Evolutionary conservation across 2,329 filamentous ascomycete genomes (phyloP), one percentile per base, ranked within the genome.

Genomic region (Fusarium chuoi): DNA sequence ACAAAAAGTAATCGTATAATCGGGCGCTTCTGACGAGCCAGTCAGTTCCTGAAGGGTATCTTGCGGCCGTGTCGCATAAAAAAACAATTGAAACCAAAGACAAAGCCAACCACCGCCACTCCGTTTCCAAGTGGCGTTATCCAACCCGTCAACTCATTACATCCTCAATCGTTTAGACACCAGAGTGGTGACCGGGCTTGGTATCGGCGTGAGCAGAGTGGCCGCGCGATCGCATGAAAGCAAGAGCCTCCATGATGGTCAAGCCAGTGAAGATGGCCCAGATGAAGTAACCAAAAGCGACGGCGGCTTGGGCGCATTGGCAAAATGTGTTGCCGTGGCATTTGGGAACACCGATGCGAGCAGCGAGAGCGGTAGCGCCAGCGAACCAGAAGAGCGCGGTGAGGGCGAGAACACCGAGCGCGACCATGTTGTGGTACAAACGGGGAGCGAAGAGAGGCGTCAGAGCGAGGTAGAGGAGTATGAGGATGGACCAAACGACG

Each of bases 361-460:
- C 91, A 1, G 92, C 94, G 17, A 95, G 83, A 1, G 94, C 94
- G 74, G 97, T 91, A 77, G 94, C 93, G 12, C 94, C 94, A 2
- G 92, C 91, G 79, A 98, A 96, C 95, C 95, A 98, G 85, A 97
- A 97, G 64, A 97, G 87, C 84, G 92, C 91, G 15, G 94, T 96
- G 30, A 96, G 75, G 52, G 85, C 86, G 78, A 97, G 93, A 38
- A 94, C 86, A 3, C 78, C 90, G 24, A 95, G 85, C 22, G 94
- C 89, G 49, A 87, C 89, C 57, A 90, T 89, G 59, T 87, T 88
- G 81, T 94, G 90, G 77, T 91, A 91, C 17, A 90, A 77, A 30
- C 85, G 84, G 7, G 88, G 86, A 77, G 90, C 85, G 82, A 90
- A 91, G 48, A 89, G 84, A 2, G 93, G 93, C 6, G 91, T 86